Base-by-base conservation (phyloP, 345 rosid species). In the Excoecaria cochinchinensis region DNA sequence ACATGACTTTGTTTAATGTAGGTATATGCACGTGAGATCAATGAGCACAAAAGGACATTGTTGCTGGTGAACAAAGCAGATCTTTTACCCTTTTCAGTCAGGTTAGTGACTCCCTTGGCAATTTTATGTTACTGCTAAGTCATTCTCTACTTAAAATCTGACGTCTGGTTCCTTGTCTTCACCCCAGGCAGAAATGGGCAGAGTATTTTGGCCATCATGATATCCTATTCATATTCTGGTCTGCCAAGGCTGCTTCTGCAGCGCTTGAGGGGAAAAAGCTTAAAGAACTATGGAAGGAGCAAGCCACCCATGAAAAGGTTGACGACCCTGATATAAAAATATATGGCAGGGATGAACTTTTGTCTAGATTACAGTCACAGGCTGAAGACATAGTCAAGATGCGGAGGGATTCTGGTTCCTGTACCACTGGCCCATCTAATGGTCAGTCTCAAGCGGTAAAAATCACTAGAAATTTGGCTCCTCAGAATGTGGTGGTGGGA, bases 41-140 rank as follows among this genome's bases (percentile, higher is more conserved):
- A 95, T 77, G 82, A 87, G 83, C 88, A 90, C 73, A 93, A 86
- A 80, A 86, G 83, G 81, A 93, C 99, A 50, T 77, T 91, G 88
- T 96, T 95, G 79, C 88, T 95, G 15, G 93, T 93, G 52, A 95
- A 95, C 85, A 95, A 95, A 82, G 97, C 98, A 13, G 99, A 95
- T 87, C 93, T 95, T 56, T 86, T 93, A 44, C 96, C 97, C 57
- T 82, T 82, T 74, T 81, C 89, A 72, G 83, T 90, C 81, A 91
- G 98, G 98, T 91, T 75, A 39, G 79, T 63, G 11, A 46, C 65
- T 40, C 48, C 6, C 17, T 21, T 56, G 6, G 16, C 31, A 53
- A 52, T 25, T 76, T 36, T 74, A 19, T 56, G 40, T 15, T 48
- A 14, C 46, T 68, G 15, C 64, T 39, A 51, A 39, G 44, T 25